Evolutionary conservation across 75 land plant species (phyloP).

Genomic region (Cryptomeria japonica): DNA sequence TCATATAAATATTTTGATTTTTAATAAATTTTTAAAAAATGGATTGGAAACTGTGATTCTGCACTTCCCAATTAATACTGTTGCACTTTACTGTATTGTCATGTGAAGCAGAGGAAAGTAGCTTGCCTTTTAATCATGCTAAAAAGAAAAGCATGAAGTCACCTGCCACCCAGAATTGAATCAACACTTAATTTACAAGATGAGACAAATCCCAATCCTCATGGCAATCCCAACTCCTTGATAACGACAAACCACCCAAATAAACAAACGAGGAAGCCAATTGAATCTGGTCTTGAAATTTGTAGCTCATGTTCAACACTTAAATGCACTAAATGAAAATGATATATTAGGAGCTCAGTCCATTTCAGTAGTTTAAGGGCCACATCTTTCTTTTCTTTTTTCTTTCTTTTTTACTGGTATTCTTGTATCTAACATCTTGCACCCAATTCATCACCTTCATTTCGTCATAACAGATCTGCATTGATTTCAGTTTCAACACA

Average conservation of each 20-base stretch:
- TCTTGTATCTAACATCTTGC: neutral
- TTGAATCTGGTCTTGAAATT: neutral
- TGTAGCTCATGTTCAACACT: neutral
- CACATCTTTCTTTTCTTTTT: neutral
- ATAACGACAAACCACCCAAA: neutral
- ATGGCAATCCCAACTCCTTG: neutral
- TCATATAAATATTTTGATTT: too few relatives aligned
- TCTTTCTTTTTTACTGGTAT: too few relatives aligned
- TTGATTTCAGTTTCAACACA: neutral
- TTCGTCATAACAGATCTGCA: neutral
- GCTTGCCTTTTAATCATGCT: neutral
- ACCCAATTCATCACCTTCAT: neutral
- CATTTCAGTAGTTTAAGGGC: neutral
- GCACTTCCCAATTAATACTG: neutral
- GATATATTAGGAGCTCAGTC: slow-evolving; percentile 5
- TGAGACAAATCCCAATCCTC: neutral
- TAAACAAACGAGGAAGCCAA: neutral
- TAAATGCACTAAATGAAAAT: neutral
- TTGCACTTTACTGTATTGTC: neutral
- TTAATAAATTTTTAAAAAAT: too few relatives aligned
- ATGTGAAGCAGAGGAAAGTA: neutral
- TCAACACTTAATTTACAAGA: neutral
- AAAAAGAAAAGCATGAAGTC: too few relatives aligned
- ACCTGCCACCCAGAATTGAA: neutral
- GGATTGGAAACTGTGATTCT: too few relatives aligned